Conservation (phyloP, 2,329 filamentous ascomycete genomes). For the Emergomyces pasteurianus region DNA sequence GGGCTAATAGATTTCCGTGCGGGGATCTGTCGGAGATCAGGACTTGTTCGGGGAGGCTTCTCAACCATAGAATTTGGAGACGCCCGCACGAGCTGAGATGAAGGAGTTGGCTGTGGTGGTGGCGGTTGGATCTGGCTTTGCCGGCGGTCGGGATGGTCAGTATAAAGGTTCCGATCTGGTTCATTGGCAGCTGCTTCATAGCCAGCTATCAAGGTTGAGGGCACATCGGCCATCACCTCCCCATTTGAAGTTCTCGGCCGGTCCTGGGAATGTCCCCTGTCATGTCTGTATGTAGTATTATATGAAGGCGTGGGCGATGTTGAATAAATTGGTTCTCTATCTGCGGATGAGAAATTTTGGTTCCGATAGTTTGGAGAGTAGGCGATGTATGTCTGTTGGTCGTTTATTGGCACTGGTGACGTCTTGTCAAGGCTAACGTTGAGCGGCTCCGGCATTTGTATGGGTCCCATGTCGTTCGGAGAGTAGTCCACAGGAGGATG, state of each 20-base stretch:
- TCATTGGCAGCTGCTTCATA: slow-evolving; percentile 25
- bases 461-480: slow-evolving; percentile 7
- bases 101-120: background rate
- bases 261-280: slow-evolving; percentile 14
- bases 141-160: slow-evolving; percentile 17
- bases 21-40: slow-evolving; percentile 30
- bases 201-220: slow-evolving; percentile 31
- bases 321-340: slow-evolving; percentile 11
- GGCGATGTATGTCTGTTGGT: slow-evolving; percentile 8
- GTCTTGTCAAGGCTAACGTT: slow-evolving; percentile 11
- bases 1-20: slow-evolving; percentile 50
- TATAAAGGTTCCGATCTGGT: slow-evolving; percentile 18
- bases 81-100: slow-evolving; percentile 15
- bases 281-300: slow-evolving; percentile 14
- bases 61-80: slow-evolving; percentile 20
- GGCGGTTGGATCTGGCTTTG: slow-evolving; percentile 12
- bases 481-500: slow-evolving; percentile 4
- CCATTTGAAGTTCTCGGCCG: slow-evolving; percentile 16
- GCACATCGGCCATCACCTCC: slow-evolving; percentile 18
- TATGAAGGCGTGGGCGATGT: slow-evolving; percentile 16
- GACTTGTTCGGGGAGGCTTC: slow-evolving; percentile 17
- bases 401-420: slow-evolving; percentile 4
- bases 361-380: slow-evolving; percentile 9
- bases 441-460: slow-evolving; percentile 16
- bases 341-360: slow-evolving; percentile 2